Conservation (phyloP, 345 rosid species). For the Hibiscus mutabilis region DNA sequence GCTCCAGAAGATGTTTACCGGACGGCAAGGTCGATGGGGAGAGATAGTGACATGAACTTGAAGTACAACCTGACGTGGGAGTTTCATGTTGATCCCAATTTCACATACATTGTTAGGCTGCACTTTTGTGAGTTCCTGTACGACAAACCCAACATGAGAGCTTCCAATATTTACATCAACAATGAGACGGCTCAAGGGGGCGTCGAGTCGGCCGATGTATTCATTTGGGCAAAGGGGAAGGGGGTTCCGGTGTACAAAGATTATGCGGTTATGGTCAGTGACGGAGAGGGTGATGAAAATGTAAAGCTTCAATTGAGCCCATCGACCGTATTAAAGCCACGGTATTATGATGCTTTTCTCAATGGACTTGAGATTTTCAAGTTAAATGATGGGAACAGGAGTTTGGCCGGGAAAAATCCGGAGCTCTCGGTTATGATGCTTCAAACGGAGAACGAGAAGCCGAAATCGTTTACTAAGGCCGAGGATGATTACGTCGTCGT, state of each 20-base stretch:
- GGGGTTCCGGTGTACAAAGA: conserved; percentile 55
- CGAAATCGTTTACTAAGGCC: conserved; percentile 13
- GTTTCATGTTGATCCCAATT: conserved; percentile 59
- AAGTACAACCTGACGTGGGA: conserved; percentile 64
- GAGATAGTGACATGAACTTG: conserved; percentile 22
- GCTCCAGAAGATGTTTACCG: conserved; percentile 64
- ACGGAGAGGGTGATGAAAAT: conserved; percentile 33
- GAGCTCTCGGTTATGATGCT: conserved; percentile 46
- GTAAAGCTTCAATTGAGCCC: conserved; percentile 48
- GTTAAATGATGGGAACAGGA: conserved; percentile 33
- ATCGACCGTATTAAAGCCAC: conserved; percentile 29
- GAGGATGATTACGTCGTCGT: conserved; percentile 13
- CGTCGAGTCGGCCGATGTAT: no score
- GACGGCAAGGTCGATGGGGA: conserved; percentile 59
- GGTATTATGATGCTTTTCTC: conserved; percentile 42
- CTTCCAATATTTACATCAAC: conserved; percentile 62
- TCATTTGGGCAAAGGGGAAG: conserved; percentile 33
- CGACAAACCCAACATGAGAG: conserved; percentile 43
- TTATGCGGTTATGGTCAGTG: conserved; percentile 38
- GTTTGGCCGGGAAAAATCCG: conserved; percentile 68
- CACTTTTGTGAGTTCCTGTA: conserved; percentile 68
- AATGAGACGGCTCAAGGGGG: conserved; percentile 37
- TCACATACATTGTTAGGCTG: conserved; percentile 57
- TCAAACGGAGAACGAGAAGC: conserved; percentile 22
- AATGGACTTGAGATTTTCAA: conserved; percentile 84